These are phyloP conservation scores for Corniculantispora saksenae DNA, from an alignment of 2,329 filamentous ascomycete genomes.

Conservation along the genomic window DNA sequence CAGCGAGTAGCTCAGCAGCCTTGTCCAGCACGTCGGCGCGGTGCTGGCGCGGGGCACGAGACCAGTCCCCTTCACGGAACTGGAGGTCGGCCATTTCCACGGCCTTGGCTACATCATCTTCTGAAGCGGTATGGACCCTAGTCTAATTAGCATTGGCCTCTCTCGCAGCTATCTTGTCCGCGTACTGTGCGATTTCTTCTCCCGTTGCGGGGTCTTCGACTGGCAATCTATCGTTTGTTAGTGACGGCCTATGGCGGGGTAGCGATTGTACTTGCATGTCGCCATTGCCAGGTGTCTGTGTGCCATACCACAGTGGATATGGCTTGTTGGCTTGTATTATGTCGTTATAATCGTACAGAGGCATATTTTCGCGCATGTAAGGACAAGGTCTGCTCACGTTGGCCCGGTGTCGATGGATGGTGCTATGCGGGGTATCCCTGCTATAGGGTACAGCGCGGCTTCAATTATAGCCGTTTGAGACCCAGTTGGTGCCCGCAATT, in stretches of 20 bases:
- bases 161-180: not conserved
- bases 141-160: not conserved
- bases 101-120: slow-evolving; percentile 4
- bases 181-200: slow-evolving; percentile 14
- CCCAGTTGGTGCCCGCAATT: not conserved
- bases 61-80: slow-evolving; percentile 69
- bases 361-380: not conserved
- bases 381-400: not conserved
- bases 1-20: slow-evolving; percentile 55
- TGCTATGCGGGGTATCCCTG: not conserved
- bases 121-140: slow-evolving; percentile 15
- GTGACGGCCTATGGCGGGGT: not conserved
- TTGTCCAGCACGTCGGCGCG: slow-evolving; percentile 65
- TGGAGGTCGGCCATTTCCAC: slow-evolving; percentile 36
- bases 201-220: slow-evolving; percentile 18
- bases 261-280: not conserved
- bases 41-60: slow-evolving; percentile 53
- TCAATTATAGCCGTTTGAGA: not conserved
- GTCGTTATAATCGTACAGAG: not conserved
- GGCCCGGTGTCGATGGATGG: not conserved
- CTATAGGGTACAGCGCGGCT: not conserved
- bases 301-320: slow-evolving; percentile 3
- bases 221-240: not conserved
- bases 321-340: not conserved
- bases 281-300: not conserved